A percentile compares a stretch with the other conserved stretches of the same genome.
Evolutionary conservation across 345 rosid genomes (phyloP).

Genomic region (Bruguiera sexangula): DNA sequence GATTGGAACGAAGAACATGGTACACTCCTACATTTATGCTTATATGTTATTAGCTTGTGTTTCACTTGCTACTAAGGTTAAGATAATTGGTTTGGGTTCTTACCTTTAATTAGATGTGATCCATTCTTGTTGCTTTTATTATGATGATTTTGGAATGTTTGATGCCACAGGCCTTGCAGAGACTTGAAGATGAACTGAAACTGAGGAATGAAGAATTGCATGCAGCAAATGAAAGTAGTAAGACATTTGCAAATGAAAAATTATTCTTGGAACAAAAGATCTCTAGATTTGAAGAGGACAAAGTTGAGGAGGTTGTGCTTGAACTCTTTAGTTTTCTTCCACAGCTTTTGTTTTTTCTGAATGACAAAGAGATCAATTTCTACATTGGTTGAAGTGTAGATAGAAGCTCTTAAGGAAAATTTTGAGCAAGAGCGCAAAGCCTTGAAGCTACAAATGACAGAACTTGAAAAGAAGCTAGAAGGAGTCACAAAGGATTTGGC

Average conservation of each 20-base stretch:
- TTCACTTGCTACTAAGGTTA: background rate
- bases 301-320: constrained; percentile 62
- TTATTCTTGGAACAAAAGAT: constrained; percentile 55
- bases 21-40: constrained; percentile 18
- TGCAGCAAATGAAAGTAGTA: constrained; percentile 47
- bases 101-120: background rate
- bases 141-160: constrained; percentile 20
- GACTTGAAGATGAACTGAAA: constrained; percentile 68
- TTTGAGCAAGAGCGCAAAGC: constrained; percentile 64
- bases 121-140: background rate
- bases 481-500: constrained; percentile 42
- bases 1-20: constrained; percentile 52
- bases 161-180: constrained; percentile 40
- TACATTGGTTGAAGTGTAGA: constrained; percentile 33
- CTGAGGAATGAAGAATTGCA: constrained; percentile 53
- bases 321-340: constrained; percentile 6
- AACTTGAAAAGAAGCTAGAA: constrained; percentile 68
- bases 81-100: background rate
- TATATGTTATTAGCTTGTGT: background rate
- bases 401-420: constrained; percentile 46
- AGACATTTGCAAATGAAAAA: constrained; percentile 55
- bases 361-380: background rate
- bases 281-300: constrained; percentile 53
- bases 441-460: constrained; percentile 53
- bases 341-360: background rate